These are phyloP conservation scores for Colletotrichum eleusines DNA, from an alignment of 2,329 filamentous ascomycete species.

Conservation along the genomic window DNA sequence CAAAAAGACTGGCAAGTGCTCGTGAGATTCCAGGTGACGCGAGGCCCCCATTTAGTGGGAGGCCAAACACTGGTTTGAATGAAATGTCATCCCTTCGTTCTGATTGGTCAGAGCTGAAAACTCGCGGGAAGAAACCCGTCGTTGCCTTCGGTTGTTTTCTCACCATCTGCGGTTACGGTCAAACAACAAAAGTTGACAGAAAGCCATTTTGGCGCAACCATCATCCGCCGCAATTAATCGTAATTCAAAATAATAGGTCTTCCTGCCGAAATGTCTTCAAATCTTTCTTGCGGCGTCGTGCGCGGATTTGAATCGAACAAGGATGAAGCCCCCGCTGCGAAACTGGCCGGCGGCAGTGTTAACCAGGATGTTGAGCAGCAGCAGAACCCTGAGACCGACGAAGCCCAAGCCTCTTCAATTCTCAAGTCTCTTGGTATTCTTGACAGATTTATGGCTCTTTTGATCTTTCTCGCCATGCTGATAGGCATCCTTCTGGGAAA, in stretches of 20 bases:
- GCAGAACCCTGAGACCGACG: neutral
- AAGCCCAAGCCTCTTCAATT: constrained; percentile 51
- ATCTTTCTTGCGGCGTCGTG: neutral
- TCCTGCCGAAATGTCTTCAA: constrained; percentile 7
- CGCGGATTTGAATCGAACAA: neutral
- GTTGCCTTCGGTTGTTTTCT: neutral
- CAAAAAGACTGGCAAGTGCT: neutral
- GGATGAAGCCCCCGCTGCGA: neutral
- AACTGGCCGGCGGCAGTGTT: neutral
- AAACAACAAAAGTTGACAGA: neutral
- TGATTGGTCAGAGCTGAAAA: constrained; percentile 26
- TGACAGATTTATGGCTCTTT: constrained; percentile 74
- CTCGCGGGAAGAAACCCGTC: constrained; percentile 2
- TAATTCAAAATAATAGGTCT: neutral
- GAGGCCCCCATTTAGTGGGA: neutral
- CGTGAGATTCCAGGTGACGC: neutral
- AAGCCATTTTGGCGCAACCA: neutral
- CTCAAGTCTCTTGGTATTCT: constrained; percentile 70
- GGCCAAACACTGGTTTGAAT: neutral
- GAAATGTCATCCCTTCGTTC: constrained; percentile 37
- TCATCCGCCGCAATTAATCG: neutral
- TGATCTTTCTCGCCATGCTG: constrained; percentile 85
- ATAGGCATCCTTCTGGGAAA: constrained; percentile 82
- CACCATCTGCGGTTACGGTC: neutral
- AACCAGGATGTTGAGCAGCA: constrained; percentile 37